These are phyloP conservation scores for Prunus dulcis DNA, from an alignment of 306 rosid species.

Conservation along the genomic window DNA sequence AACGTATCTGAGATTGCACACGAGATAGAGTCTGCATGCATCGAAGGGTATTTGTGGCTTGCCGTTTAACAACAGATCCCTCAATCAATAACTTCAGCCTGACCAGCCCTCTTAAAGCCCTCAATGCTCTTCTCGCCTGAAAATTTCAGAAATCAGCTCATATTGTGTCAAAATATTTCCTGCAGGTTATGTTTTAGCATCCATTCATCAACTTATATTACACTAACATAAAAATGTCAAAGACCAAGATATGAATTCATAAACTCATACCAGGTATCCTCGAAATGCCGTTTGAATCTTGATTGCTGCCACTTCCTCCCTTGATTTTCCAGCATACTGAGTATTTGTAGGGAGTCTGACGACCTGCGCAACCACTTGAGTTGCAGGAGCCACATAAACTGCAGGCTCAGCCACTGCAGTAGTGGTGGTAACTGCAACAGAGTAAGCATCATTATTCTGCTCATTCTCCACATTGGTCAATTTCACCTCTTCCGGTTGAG, in stretches of 20 bases:
- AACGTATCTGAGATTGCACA: slow-evolving; percentile 87
- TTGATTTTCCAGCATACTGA: slow-evolving; percentile 56
- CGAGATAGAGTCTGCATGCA: slow-evolving; percentile 97
- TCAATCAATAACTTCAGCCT: slow-evolving; percentile 86
- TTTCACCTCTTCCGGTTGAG: slow-evolving; percentile 55
- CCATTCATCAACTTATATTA: background rate
- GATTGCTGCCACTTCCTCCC: slow-evolving; percentile 78
- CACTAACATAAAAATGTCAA: background rate
- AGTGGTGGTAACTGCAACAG: slow-evolving; percentile 37
- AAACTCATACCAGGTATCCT: slow-evolving; percentile 74
- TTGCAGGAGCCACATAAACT: slow-evolving; percentile 40
- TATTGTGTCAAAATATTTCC: background rate
- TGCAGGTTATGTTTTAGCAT: background rate
- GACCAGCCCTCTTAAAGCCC: slow-evolving; percentile 87
- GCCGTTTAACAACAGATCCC: slow-evolving; percentile 85
- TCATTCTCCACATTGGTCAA: slow-evolving; percentile 49
- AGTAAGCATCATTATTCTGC: slow-evolving; percentile 35
- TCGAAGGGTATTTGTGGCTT: slow-evolving; percentile 77
- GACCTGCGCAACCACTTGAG: slow-evolving; percentile 37
- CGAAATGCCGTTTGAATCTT: slow-evolving; percentile 92
- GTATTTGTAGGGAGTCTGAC: slow-evolving; percentile 30
- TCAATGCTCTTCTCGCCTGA: slow-evolving; percentile 90
- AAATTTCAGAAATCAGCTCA: slow-evolving; percentile 14
- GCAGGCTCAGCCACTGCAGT: slow-evolving; percentile 26
- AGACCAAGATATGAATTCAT: background rate